A percentile compares a stretch with the other conserved stretches of the same genome.
Conservation (phyloP, 1,284 basidiomycete species). For the Heterobasidion irregulare region DNA sequence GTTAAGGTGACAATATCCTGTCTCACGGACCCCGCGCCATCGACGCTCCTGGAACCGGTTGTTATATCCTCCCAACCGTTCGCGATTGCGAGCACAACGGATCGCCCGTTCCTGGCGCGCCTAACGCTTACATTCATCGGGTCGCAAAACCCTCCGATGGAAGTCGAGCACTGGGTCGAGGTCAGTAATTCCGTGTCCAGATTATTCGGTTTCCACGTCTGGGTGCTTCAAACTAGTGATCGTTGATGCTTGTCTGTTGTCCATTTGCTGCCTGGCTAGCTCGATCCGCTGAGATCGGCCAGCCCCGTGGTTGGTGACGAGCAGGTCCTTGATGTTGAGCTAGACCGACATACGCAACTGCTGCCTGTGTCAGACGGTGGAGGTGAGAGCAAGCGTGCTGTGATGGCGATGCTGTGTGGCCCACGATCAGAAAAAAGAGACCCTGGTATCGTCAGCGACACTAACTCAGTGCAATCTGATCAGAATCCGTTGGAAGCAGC, state of each 20-base stretch:
- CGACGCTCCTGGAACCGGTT: conserved; percentile 24
- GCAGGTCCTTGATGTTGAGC: conserved; percentile 64
- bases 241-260: not conserved
- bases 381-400: conserved; percentile 4
- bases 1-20: conserved; percentile 39
- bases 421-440: not conserved
- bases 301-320: conserved; percentile 52
- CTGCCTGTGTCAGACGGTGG: conserved; percentile 23
- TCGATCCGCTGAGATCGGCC: conserved; percentile 46
- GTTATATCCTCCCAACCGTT: conserved; percentile 45
- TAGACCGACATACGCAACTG: conserved; percentile 53
- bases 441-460: not conserved
- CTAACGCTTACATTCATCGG: conserved; percentile 47
- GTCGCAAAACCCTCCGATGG: conserved; percentile 28
- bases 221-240: no score
- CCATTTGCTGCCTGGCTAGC: conserved; percentile 24
- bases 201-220: no score
- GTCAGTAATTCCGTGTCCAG: conserved; percentile 26
- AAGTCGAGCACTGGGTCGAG: conserved; percentile 71
- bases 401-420: not conserved
- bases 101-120: conserved; percentile 55
- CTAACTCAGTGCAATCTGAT: no score
- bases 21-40: conserved; percentile 30
- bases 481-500: no score
- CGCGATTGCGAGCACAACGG: conserved; percentile 43